Base-by-base conservation (phyloP, 495 filamentous ascomycete genomes). In the Lindgomyces ingoldianus region DNA sequence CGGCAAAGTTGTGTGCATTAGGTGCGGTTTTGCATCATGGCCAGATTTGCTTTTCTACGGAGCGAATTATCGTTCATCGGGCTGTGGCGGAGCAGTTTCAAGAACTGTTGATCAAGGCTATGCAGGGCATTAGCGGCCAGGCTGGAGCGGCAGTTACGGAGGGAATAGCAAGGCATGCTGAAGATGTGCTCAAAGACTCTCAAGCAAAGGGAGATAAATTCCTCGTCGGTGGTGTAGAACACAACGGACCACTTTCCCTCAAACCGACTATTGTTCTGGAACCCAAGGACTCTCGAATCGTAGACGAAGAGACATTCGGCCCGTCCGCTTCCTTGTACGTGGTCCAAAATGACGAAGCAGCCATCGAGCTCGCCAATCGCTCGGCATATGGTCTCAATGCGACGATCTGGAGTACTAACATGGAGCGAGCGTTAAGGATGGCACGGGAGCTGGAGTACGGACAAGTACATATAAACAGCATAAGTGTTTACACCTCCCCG, bases 401-500 rank as follows among this genome's bases (percentile, higher is more conserved):
- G 4, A 68, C 74, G 1, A 70, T 78, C 8, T 77, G 76, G 58
- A 77, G 75, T 22, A 46, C 62, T 39, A 69, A 69, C 58, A 59
- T 76, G 56, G 70, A 65, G 4, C 67, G 67, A 22, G 74, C 71
- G 11, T 59, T 76, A 46, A 67, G 61, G 50, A 68, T 80, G 57
- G 75, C 75, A 9, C 67, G 67, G 22, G 58, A 70, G 54, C 62
- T 79, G 39, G 75, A 78, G 56, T 74, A 72, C 49, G 54, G 67
- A 21, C 51, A 75, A 70, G 68, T 72, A 24, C 91, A 96, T 74
- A 91, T 96, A 69, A 96, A 96, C 73, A 81, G 78, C 42, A 85
- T 91, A 82, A 89, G 86, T 2, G 81, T 95, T 1, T 91, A 96
- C 70, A 91, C 96, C 60, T 90, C 93, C 76, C 75, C 84, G 12